A percentile compares a stretch with the other conserved stretches of the same genome.
These are phyloP conservation scores for Pseudogymnoascus verrucosus DNA, from an alignment of 2,329 filamentous ascomycete species.

Conservation along the genomic window DNA sequence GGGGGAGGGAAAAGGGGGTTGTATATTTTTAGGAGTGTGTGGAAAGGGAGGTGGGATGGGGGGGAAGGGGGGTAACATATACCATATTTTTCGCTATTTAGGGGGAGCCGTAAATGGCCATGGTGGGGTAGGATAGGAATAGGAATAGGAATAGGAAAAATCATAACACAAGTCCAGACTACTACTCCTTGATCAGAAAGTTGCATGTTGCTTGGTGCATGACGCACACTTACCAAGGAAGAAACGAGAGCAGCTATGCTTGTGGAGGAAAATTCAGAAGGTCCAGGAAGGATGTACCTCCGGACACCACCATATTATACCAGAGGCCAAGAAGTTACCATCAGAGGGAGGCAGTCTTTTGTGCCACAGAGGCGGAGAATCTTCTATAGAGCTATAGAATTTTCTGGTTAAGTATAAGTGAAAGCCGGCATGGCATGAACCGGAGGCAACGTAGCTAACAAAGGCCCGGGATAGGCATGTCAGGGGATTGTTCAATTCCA, in stretches of 20 bases:
- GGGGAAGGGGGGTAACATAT: too few relatives aligned
- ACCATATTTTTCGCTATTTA: too few relatives aligned
- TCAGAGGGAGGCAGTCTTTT: slow-evolving; percentile 27
- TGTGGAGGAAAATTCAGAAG: too few relatives aligned
- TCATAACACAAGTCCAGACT: too few relatives aligned
- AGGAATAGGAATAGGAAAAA: too few relatives aligned
- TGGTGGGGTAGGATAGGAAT: too few relatives aligned
- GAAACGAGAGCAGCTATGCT: too few relatives aligned
- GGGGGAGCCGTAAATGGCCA: too few relatives aligned
- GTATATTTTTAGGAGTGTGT: not conserved
- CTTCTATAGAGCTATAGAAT: slow-evolving; percentile 22
- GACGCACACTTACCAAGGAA: too few relatives aligned
- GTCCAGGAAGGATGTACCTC: slow-evolving; percentile 24
- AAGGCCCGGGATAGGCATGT: slow-evolving; percentile 24
- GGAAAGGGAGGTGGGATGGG: not conserved
- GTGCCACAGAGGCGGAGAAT: slow-evolving; percentile 26
- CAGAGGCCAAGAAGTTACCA: slow-evolving; percentile 15
- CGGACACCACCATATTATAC: not conserved
- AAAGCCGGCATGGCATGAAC: slow-evolving; percentile 25
- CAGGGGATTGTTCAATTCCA: slow-evolving; percentile 26
- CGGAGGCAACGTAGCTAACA: slow-evolving; percentile 28
- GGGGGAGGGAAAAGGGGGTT: not conserved
- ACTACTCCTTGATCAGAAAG: too few relatives aligned
- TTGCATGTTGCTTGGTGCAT: too few relatives aligned
- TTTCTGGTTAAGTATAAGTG: slow-evolving; percentile 29